These are phyloP conservation scores for Calonectria pteridis DNA, from an alignment of 2,329 filamentous ascomycete genomes.

Conservation along the genomic window DNA sequence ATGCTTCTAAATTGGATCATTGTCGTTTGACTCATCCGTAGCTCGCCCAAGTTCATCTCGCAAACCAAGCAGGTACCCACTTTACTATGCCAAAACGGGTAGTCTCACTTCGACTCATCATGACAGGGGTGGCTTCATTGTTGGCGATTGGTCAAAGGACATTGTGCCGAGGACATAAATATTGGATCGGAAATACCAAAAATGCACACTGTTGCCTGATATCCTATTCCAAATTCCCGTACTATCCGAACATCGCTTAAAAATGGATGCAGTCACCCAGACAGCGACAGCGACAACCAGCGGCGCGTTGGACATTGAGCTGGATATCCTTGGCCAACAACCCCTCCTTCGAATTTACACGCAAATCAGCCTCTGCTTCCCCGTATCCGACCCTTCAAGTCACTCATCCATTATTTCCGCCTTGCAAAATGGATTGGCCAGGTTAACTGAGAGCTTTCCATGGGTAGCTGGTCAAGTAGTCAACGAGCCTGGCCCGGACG, in stretches of 20 bases:
- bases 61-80: background rate
- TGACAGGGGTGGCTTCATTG: background rate
- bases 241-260: background rate
- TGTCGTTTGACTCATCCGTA: background rate
- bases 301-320: slow-evolving; percentile 36
- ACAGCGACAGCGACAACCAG: background rate
- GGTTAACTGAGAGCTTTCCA: slow-evolving; percentile 56
- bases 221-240: background rate
- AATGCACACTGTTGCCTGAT: background rate
- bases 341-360: slow-evolving; percentile 60
- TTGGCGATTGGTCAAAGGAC: background rate
- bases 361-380: slow-evolving; percentile 57
- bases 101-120: background rate
- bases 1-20: background rate
- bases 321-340: slow-evolving; percentile 59
- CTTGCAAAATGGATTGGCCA: slow-evolving; percentile 52
- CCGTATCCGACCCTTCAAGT: slow-evolving; percentile 38
- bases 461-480: slow-evolving; percentile 62
- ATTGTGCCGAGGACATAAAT: background rate
- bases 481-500: slow-evolving; percentile 41
- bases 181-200: background rate
- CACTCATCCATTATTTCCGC: slow-evolving; percentile 45
- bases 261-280: slow-evolving; percentile 12
- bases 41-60: background rate
- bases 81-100: background rate